Conservation (phyloP, 202 grass and related monocot genomes). For the Cymbopogon flexuosus region DNA sequence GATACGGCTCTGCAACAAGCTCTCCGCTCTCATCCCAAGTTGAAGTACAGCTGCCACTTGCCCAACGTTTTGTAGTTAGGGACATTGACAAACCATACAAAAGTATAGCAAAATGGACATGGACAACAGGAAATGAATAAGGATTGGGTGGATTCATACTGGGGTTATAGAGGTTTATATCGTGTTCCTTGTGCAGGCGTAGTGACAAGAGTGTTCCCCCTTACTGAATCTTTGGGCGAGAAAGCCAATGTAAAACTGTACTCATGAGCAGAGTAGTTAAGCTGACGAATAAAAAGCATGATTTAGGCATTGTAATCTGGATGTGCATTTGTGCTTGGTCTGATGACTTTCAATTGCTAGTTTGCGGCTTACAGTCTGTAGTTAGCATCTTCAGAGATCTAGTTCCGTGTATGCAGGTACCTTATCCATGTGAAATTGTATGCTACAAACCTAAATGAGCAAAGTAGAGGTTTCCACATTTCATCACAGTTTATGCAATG, state of each 20-base stretch:
- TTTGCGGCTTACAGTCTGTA: neutral
- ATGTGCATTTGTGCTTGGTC: neutral
- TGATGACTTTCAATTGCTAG: neutral
- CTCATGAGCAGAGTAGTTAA: constrained; percentile 2
- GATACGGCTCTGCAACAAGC: constrained; percentile 72
- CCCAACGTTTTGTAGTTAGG: constrained; percentile 53
- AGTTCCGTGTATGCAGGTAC: too few species aligned
- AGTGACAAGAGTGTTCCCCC: constrained; percentile 20
- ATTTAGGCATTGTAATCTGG: neutral
- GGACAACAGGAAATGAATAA: constrained; percentile 29
- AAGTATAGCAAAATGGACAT: constrained; percentile 35
- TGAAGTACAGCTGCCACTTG: constrained; percentile 82
- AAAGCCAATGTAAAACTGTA: constrained; percentile 36
- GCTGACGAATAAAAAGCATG: constrained; percentile 40
- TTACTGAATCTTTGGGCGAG: constrained; percentile 33
- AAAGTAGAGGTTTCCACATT: neutral
- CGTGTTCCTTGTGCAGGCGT: constrained; percentile 40
- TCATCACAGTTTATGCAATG: neutral
- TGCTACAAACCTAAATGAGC: neutral
- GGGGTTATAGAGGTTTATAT: constrained; percentile 44
- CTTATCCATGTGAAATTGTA: neutral
- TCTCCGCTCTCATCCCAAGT: constrained; percentile 56
- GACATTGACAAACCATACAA: constrained; percentile 35
- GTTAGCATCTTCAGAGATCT: too few species aligned
- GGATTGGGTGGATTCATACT: constrained; percentile 31